Evolutionary conservation across 345 rosid genomes (phyloP).

Genomic region (Lumnitzera littorea): DNA sequence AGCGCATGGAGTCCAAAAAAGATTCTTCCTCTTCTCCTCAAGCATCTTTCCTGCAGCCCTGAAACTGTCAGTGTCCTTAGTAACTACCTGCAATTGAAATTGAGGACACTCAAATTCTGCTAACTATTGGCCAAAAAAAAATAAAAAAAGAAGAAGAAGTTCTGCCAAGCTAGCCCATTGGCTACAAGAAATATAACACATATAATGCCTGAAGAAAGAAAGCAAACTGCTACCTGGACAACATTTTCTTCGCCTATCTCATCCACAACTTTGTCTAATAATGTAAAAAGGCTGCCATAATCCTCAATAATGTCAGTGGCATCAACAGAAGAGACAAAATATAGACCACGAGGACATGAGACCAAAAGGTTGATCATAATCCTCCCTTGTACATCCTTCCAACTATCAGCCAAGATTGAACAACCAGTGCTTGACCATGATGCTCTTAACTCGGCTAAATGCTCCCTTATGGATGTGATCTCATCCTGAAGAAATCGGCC

Average conservation of each 20-base stretch:
- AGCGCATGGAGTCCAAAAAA: slow-evolving; percentile 83
- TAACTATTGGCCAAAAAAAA: neutral
- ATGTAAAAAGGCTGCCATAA: slow-evolving; percentile 40
- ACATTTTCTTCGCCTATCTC: slow-evolving; percentile 73
- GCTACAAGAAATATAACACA: slow-evolving; percentile 4
- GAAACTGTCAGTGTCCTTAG: slow-evolving; percentile 40
- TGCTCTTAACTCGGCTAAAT: slow-evolving; percentile 31
- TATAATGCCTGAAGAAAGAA: neutral
- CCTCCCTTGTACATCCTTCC: slow-evolving; percentile 59
- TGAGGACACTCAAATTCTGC: slow-evolving; percentile 3
- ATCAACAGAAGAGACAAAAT: slow-evolving; percentile 58
- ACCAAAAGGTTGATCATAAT: slow-evolving; percentile 49
- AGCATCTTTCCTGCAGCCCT: slow-evolving; percentile 73
- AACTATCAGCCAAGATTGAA: slow-evolving; percentile 56
- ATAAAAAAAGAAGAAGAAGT: too few species aligned
- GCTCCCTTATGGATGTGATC: slow-evolving; percentile 27
- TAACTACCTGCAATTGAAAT: slow-evolving; percentile 39
- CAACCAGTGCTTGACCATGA: slow-evolving; percentile 53
- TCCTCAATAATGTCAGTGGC: slow-evolving; percentile 51
- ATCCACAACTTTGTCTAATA: slow-evolving; percentile 61
- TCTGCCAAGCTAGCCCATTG: neutral
- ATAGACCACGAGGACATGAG: slow-evolving; percentile 53
- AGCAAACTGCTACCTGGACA: slow-evolving; percentile 38
- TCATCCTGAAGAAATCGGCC: slow-evolving; percentile 48
- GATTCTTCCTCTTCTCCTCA: slow-evolving; percentile 62